Conservation (phyloP, 2,329 filamentous ascomycete species). For the Colletotrichum orchidophilum region DNA sequence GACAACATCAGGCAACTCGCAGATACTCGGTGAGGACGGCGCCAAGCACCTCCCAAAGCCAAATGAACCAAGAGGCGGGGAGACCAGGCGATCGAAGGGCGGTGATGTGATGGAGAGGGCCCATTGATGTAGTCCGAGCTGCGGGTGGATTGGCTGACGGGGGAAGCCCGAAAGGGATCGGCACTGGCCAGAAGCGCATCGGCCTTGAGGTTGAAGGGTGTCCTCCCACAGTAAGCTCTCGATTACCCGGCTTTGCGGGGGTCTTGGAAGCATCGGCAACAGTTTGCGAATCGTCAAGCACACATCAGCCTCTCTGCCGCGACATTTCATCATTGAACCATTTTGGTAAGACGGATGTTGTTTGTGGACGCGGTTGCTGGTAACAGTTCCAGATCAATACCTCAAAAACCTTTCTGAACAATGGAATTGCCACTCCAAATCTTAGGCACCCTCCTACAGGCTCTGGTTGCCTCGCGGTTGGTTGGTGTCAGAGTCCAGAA, state of each 20-base stretch:
- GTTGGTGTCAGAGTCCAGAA: not conserved
- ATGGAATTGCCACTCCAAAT: not conserved
- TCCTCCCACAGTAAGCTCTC: not conserved
- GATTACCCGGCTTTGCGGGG: constrained; percentile 29
- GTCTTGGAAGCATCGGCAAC: constrained; percentile 26
- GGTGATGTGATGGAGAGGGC: constrained; percentile 15
- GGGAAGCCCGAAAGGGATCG: constrained; percentile 31
- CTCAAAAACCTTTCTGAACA: not conserved
- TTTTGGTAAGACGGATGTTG: not conserved
- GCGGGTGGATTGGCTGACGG: constrained; percentile 28
- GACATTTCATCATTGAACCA: not conserved
- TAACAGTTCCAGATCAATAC: not conserved
- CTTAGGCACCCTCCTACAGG: not conserved
- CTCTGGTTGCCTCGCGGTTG: not conserved
- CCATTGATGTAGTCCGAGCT: constrained; percentile 2
- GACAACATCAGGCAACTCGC: constrained; percentile 31
- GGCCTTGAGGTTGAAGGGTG: constrained; percentile 9
- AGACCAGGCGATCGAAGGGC: constrained; percentile 10
- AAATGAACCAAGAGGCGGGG: constrained; percentile 1
- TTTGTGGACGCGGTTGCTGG: not conserved
- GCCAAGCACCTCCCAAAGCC: constrained; percentile 22
- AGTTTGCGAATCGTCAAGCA: not conserved
- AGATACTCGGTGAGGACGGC: constrained; percentile 15
- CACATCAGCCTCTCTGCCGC: not conserved
- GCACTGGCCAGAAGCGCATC: constrained; percentile 29